These are phyloP conservation scores for Poa annua DNA, from an alignment of 176 grass and related monocot species.

Conservation along the genomic window DNA sequence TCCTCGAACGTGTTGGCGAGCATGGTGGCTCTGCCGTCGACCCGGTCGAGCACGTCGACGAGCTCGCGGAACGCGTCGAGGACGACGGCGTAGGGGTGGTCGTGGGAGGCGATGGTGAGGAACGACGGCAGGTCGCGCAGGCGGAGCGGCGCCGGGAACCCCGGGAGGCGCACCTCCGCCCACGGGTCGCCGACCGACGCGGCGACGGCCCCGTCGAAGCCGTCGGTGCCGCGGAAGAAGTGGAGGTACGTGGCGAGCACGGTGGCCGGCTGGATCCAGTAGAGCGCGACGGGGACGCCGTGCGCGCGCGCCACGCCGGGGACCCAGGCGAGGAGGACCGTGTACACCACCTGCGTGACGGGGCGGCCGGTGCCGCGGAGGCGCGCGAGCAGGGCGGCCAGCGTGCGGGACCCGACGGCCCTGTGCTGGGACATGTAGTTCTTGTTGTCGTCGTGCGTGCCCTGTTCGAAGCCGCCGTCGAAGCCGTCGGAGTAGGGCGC, in stretches of 20 bases:
- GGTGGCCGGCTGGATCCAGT: conserved; percentile 68
- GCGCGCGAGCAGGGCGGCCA: conserved; percentile 37
- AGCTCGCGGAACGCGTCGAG: conserved; percentile 31
- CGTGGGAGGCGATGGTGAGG: conserved; percentile 29
- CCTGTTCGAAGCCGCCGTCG: conserved; percentile 44
- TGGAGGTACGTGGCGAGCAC: conserved; percentile 61
- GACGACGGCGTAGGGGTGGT: conserved; percentile 39
- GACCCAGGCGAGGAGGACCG: conserved; percentile 58
- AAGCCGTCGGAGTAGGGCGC: conserved; percentile 62
- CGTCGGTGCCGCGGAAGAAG: conserved; percentile 56
- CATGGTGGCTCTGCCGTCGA: conserved; percentile 34
- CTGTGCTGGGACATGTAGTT: conserved; percentile 30
- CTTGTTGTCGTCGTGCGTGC: neutral
- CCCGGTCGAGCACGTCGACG: conserved; percentile 26
- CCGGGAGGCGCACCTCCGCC: conserved; percentile 43
- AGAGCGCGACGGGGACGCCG: conserved; percentile 47
- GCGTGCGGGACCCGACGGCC: conserved; percentile 30
- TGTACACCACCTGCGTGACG: conserved; percentile 54
- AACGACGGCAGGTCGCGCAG: conserved; percentile 66
- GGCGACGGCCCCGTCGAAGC: conserved; percentile 39
- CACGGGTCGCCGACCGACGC: conserved; percentile 25
- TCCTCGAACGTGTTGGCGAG: conserved; percentile 73
- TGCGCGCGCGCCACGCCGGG: conserved; percentile 41
- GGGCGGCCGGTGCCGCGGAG: conserved; percentile 38
- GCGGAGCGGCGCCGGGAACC: conserved; percentile 46